Conservation (phyloP, 2,329 filamentous ascomycete genomes). For the Cordyceps sp. region DNA sequence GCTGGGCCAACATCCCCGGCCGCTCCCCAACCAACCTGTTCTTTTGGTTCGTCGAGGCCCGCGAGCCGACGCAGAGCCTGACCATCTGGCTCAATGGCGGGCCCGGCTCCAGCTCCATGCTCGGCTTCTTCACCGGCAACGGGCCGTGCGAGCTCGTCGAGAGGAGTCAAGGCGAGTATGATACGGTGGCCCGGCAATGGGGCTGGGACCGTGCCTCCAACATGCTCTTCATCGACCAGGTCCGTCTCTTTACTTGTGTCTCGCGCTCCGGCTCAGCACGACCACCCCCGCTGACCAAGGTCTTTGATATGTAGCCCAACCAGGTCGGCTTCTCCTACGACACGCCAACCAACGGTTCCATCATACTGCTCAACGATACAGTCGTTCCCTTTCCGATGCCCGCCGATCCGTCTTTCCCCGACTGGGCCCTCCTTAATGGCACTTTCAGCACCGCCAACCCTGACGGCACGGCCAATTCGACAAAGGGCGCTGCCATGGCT, state of each 20-base stretch:
- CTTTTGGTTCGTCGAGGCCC: slow-evolving; percentile 32
- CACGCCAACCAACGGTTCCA: slow-evolving; percentile 40
- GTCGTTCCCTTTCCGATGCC: slow-evolving; percentile 12
- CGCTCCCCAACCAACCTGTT: slow-evolving; percentile 33
- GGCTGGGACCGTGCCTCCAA: slow-evolving; percentile 44
- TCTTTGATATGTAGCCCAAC: slow-evolving; percentile 41
- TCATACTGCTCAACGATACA: slow-evolving; percentile 26
- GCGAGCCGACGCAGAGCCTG: slow-evolving; percentile 22
- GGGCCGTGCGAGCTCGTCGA: slow-evolving; percentile 37
- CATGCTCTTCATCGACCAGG: slow-evolving; percentile 40
- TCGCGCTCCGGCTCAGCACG: not conserved
- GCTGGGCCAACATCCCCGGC: slow-evolving; percentile 48
- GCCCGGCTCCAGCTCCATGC: slow-evolving; percentile 47
- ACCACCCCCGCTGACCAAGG: not conserved
- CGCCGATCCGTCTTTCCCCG: slow-evolving; percentile 5
- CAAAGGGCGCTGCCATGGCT: slow-evolving; percentile 36
- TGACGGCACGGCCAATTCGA: slow-evolving; percentile 34
- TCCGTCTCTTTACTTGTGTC: slow-evolving; percentile 9
- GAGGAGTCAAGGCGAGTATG: slow-evolving; percentile 27
- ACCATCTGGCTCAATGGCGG: slow-evolving; percentile 54
- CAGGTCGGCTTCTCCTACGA: slow-evolving; percentile 58
- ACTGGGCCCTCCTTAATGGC: slow-evolving; percentile 36
- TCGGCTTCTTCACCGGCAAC: slow-evolving; percentile 44
- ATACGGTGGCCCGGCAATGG: slow-evolving; percentile 42
- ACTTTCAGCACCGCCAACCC: slow-evolving; percentile 43